These are phyloP conservation scores for Dactylellina drechsleri DNA, from an alignment of 2,329 filamentous ascomycete species.

Conservation along the genomic window DNA sequence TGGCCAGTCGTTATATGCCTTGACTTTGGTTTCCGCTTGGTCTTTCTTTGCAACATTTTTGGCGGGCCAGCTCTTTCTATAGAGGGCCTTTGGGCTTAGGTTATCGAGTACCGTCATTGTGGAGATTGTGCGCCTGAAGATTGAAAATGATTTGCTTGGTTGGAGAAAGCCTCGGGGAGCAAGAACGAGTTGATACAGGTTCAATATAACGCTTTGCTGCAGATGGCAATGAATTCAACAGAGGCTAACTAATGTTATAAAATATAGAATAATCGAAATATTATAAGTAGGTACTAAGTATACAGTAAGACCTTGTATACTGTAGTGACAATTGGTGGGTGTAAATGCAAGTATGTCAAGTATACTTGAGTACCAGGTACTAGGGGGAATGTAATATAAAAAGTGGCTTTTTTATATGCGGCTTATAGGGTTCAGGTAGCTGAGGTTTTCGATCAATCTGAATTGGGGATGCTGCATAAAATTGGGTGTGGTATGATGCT, in stretches of 20 bases:
- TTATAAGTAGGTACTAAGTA: neutral
- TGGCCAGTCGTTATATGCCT: constrained; percentile 44
- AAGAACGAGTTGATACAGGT: neutral
- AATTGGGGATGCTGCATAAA: constrained; percentile 18
- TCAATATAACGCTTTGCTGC: too few species aligned
- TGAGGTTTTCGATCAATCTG: neutral
- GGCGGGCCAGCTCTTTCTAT: constrained; percentile 40
- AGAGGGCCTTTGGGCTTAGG: constrained; percentile 28
- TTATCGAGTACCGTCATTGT: constrained; percentile 44
- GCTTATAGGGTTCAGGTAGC: constrained; percentile 13
- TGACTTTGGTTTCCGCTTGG: constrained; percentile 19
- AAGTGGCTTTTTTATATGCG: constrained; percentile 22
- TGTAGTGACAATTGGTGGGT: too few species aligned
- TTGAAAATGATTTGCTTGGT: neutral
- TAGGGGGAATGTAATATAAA: constrained; percentile 12
- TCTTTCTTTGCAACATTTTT: constrained; percentile 17
- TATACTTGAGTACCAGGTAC: neutral
- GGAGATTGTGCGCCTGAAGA: neutral
- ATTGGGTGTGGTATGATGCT: constrained; percentile 20
- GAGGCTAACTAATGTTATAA: too few species aligned
- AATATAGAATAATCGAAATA: neutral
- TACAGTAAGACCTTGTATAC: neutral
- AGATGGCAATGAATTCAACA: too few species aligned
- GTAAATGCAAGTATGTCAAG: neutral
- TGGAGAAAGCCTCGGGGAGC: neutral